Evolutionary conservation across 352 stramenopile species (phyloP), one percentile per base, ranked within the genome.

Genomic region (Pythium apleroticum): DNA sequence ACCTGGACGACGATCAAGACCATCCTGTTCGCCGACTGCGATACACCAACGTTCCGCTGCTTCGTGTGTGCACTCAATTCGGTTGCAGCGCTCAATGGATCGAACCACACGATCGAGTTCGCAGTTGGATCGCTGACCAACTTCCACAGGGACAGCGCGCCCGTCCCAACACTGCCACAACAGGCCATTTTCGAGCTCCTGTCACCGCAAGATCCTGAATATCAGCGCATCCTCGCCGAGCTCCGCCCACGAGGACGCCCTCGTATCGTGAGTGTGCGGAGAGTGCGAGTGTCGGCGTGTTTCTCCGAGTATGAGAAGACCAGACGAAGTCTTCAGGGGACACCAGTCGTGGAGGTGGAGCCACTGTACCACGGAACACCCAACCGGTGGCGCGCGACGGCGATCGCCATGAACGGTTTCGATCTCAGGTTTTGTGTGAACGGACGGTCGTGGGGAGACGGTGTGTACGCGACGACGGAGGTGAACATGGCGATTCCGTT

Each of bases 11-110:
- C 57, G 7, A 9, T 84, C 20, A 41, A 55, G 11, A 28, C 30
- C 11, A 79, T 84, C 46, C 48, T 68, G 25, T 52, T 84, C 3
- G 75, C 81, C 71, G 77, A 79, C 63, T 70, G 72, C 65, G 76
- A 84, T 46, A 60, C 71, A 19, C 57, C 68, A 22, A 84, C 76
- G 0, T 66, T 70, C 9, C n/a, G 48, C 0, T 71, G 62, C 39
- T 80, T 83, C 33, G 46, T 69, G 0, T 49, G 57, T 15, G 73
- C 64, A 30, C 35, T 80, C 28, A 17, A 20, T 4, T 52, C 54
- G 7, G 31, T 45, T 6, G 45, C 57, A 19, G 43, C 27, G 14
- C 3, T 31, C 31, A 33, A 33, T 8, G 20, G 28, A 9, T 9
- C 5, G 10, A 33, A 10, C 30, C 30, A 33, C 30, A 9, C 30